Evolutionary conservation across 129 eudicot species (phyloP), one percentile per base, ranked within the genome.

Genomic region (Heracleum sosnowskyi): DNA sequence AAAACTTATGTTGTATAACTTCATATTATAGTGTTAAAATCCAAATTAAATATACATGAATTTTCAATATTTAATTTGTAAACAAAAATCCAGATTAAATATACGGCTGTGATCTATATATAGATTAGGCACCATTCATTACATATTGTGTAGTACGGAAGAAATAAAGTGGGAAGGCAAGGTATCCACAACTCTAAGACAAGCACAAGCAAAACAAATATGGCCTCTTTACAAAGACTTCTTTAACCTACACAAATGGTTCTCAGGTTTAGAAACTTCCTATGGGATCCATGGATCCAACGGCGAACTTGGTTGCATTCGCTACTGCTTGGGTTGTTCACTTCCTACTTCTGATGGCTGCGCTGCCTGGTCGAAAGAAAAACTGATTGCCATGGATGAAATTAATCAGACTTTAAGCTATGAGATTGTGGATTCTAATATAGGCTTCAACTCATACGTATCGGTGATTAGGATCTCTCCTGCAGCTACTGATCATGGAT

Each of bases 151-250:
- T 51, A 18, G 26, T 9, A 51, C 20, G 60, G 60, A 51, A 51
- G 60, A n/a, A 51, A 63, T 28, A 63, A 86, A 80, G 49, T 89
- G 90, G 93, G 83, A 82, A 79, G 90, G 85, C 73, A 86, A 84
- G 46, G 88, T 87, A 3, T 68, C 83, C 31, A 77, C 82, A 42
- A 83, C 7, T 45, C 78, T 86, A 16, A 34, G 53, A 78, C 75
- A 73, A 69, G 82, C 86, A 24, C 78, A 15, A 1, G 62, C 90
- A 20, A 73, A 80, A 75, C 87, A 86, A 82, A 55, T 89, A 75
- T 89, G 88, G 88, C 79, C 87, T n/a, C 76, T 86, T n/a, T 83
- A 82, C 24, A 62, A 82, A 68, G 90, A 89, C 73, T 89, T 89
- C 73, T 89, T 86, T 74, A 86, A 82, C 75, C 77, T 89, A 1